Evolutionary conservation across 768 basidiomycete genomes (phyloP), one percentile per base, ranked within the genome.

Genomic region (Filobasidium wieringae): DNA sequence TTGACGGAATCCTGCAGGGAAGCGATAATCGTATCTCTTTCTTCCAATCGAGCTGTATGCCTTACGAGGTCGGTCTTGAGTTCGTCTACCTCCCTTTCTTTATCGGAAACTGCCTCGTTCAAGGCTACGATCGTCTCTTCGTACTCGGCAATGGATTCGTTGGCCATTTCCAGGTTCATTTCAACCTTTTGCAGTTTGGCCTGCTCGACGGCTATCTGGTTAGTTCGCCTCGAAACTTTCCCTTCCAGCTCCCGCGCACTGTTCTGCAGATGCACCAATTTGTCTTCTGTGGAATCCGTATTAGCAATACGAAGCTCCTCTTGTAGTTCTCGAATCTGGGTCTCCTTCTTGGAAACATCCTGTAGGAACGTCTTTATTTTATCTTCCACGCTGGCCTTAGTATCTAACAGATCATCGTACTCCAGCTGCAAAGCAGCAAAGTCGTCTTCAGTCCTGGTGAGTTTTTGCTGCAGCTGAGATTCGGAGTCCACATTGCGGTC

Each of bases 171-270:
- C 6, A 57, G 41, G 27, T 61, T 61, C 50, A 61, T 43, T 22
- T 51, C 55, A 9, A 61, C 55, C 41, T 61, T 61, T 7, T 55
- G 31, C 6, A 51, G 39, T 32, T 52, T 61, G 37, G 51, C 51
- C 34, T 61, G 60, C 51, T 61, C 60, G 7, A 47, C 29, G 22
- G 55, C 60, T 22, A 61, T 41, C 26, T 55, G 60, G 26, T 41
- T 39, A 37, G 56, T 61, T 12, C 60, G 29, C 4, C 60, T 55
- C n/a, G 40, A 55, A 32, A 61, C 47, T 32, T 55, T 41, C 33
- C 39, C 49, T 41, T 60, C 59, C 19, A 51, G 15, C 14, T 51
- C 45, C 8, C 30, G 33, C 7, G 36, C 31, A 15, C 47, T 34
- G 5, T 36, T 22, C 7, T 47, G 59, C 2, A 60, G 39, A 3